These are phyloP conservation scores for Diatrype stigma DNA, from an alignment of 2,329 filamentous ascomycete genomes.

Conservation along the genomic window DNA sequence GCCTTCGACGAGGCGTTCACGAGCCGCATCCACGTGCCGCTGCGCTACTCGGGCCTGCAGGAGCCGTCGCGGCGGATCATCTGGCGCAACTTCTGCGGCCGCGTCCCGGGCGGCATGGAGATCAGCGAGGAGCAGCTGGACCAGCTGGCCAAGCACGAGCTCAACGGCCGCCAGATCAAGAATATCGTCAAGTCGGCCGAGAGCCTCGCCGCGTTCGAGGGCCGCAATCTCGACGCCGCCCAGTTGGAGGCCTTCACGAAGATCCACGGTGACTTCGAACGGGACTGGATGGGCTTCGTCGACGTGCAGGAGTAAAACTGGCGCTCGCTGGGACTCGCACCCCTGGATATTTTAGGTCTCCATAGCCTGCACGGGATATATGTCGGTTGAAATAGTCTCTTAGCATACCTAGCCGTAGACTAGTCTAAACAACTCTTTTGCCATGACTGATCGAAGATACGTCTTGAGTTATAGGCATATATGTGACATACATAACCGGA, in stretches of 20 bases:
- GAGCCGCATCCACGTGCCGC: conserved; percentile 19
- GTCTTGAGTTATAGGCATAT: no score
- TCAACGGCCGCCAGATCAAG: conserved; percentile 27
- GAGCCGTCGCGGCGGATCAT: conserved; percentile 11
- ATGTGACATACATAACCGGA: no score
- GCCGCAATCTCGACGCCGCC: conserved; percentile 19
- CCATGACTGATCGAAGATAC: no score
- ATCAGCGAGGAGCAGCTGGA: conserved; percentile 20
- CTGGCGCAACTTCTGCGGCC: conserved; percentile 20
- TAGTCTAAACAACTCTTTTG: no score
- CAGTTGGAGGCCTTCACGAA: conserved; percentile 25
- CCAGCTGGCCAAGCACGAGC: conserved; percentile 12
- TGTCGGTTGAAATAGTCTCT: no score
- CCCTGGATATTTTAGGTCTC: no score
- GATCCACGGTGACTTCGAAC: conserved; percentile 26
- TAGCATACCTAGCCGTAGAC: no score
- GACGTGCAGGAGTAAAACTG: conserved; percentile 8
- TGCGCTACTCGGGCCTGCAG: conserved; percentile 15
- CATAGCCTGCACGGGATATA: no score
- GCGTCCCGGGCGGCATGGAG: conserved; percentile 13
- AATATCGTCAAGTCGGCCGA: conserved; percentile 25
- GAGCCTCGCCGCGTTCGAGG: conserved; percentile 25
- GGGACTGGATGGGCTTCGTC: conserved; percentile 17
- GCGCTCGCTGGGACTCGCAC: no score
- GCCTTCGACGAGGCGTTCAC: conserved; percentile 20